Evolutionary conservation across 805 yeast species (phyloP), one percentile per base, ranked within the genome.

Genomic region (Candida namnaoensis): DNA sequence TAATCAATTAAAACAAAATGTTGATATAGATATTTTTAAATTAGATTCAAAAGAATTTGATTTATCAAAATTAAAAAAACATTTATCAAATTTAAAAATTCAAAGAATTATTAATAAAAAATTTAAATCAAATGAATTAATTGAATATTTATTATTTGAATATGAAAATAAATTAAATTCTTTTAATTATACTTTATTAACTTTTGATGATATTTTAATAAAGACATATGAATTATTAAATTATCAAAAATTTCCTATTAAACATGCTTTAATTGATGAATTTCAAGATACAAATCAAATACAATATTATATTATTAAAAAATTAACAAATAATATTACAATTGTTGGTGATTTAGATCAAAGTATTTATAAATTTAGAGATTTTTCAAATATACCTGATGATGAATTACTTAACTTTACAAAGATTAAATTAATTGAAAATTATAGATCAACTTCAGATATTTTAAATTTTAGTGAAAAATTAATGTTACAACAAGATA

Each of bases 321-420:
- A 66, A 5, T 61, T 83, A 30, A 69, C 80, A 0, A 53, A 55
- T 11, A 66, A 61, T 15, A 72, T 91, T 8, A 86, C 97, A 0
- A 80, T 88, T 1, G 97, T 91, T 2, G 99, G 99, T 1, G 99
- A 91, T 56, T 96, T 96, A 0, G 96, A 93, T 59, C 99, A 91
- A 60, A 82, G 95, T 54, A 91, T 91, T 23, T 91, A 93, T 58
- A 88, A 82, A 0, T 91, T 91, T 51, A 67, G 98, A 45, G 79
- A 82, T 52, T 97, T 97, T 0, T 78, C 78, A 32, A 68, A 82
- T 1, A 63, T 67, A 14, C 88, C 85, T 51, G 86, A 90, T 51
- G 62, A 62, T 35, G 64, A 50, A 25, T 64, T 66, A 41, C 67
- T 75, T 23, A 47, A 50, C 35, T 56, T 59, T 28, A 45, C 59